phyloP scores from a whole-genome alignment of 345 rosid genomes.

The Citrus unshiu region DNA sequence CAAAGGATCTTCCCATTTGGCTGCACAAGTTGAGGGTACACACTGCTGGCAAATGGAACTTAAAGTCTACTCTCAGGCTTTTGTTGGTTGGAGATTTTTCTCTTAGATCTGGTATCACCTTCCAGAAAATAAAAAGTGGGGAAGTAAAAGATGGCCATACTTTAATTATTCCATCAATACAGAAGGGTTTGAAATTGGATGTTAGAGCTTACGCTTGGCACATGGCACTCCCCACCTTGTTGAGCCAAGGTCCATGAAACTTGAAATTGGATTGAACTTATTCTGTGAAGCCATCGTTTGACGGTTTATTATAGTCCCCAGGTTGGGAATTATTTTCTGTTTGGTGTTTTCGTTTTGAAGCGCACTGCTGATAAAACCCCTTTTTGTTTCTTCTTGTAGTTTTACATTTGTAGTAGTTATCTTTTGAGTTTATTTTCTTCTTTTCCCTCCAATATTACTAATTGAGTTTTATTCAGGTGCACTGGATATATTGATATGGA shows the following conservation, averaged over 20 bases:
- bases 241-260: neutral
- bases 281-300: no score
- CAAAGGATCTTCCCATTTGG: no score
- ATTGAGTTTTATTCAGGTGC: constrained; percentile 42
- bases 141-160: neutral
- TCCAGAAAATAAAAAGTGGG: neutral
- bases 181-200: neutral
- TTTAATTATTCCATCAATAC: neutral
- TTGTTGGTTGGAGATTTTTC: neutral
- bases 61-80: neutral
- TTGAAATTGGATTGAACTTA: neutral
- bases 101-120: neutral
- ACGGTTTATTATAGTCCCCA: neutral
- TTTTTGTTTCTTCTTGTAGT: neutral
- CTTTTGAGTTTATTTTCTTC: neutral
- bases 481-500: constrained; percentile 65
- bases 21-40: neutral
- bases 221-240: neutral
- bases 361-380: no score
- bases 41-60: neutral
- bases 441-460: neutral
- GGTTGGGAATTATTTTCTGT: neutral
- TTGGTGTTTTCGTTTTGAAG: neutral
- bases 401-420: neutral
- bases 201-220: neutral